Evolutionary conservation across 1,284 basidiomycete species (phyloP), one percentile per base, ranked within the genome.

Genomic region (Malassezia furfur): DNA sequence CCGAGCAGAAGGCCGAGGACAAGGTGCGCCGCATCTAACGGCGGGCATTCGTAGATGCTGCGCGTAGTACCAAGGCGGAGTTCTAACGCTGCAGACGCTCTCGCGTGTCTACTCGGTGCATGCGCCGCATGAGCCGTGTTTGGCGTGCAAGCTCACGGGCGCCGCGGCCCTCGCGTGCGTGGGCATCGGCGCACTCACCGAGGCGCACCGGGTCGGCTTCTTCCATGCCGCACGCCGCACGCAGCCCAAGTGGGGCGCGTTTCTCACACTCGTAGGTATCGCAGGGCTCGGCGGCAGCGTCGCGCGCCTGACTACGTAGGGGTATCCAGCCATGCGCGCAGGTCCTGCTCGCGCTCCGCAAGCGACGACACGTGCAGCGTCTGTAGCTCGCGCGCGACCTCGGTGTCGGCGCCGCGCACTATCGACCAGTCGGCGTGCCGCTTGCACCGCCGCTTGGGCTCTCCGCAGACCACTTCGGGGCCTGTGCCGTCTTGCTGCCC

Each of bases 21-120:
- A 63, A 65, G 64, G 63, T 73, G 64, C 68, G 70, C 70, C 65
- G 56, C 59, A 60, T 69, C 46, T 68, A 61, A 59, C 25, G 32
- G 30, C 25, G 25, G 40, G 43, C 43, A 45, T 45, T 45, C 43
- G 43, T 45, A 45, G 43, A 43, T 45, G 43, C 43, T 45, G n/a
- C 43, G 43, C 43, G 17, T 45, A 45, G 43, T 31, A 22, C n/a
- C 10, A 10, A 45, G 43, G 43, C 15, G 14, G 17, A 21, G 32
- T 43, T 54, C 52, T 49, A 37, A 55, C 47, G 22, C 25, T 15
- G 22, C 53, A 55, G 41, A 64, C 55, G 28, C 31, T 47, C 28
- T 63, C 64, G 30, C 31, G 10, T 35, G 34, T 14, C 17, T 43
- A 43, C 15, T 15, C 40, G 19, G 22, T 45, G 11, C 43, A 32